A percentile compares a stretch with the other conserved stretches of the same genome.
phyloP scores from a whole-genome alignment of 257 asterid genomes.

The Nicotiana otophora region DNA sequence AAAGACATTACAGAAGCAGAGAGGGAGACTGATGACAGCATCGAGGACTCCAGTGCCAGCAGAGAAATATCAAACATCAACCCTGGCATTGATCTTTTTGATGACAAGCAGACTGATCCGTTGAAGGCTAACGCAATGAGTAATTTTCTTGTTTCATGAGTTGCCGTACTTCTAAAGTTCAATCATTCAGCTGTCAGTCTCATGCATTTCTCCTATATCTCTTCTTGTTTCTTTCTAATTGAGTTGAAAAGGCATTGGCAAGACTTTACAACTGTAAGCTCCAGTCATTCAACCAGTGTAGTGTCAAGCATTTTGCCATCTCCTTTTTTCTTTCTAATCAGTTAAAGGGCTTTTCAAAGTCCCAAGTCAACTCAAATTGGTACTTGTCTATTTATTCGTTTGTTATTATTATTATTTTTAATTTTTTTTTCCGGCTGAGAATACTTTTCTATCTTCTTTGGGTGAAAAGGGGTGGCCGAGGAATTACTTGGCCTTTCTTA shows the following conservation, averaged over 20 bases:
- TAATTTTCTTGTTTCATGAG: conserved; percentile 30
- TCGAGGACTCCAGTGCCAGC: conserved; percentile 15
- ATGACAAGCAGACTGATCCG: conserved; percentile 67
- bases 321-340: background rate
- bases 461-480: background rate
- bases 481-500: background rate
- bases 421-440: background rate
- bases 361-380: background rate
- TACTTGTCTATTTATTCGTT: background rate
- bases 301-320: background rate
- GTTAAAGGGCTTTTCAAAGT: background rate
- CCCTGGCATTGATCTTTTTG: conserved; percentile 72
- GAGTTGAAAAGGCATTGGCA: background rate
- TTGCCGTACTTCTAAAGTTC: background rate
- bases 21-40: conserved; percentile 18
- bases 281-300: background rate
- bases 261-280: background rate
- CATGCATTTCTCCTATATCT: background rate
- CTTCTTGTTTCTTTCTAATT: background rate
- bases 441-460: background rate
- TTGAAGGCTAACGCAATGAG: conserved; percentile 66
- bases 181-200: background rate
- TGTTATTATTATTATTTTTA: background rate
- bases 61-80: conserved; percentile 25
- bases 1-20: conserved; percentile 37